Evolutionary conservation across 73 alveolate species (phyloP), one percentile per base, ranked within the genome.

Genomic region (Paraurostyla sp.): DNA sequence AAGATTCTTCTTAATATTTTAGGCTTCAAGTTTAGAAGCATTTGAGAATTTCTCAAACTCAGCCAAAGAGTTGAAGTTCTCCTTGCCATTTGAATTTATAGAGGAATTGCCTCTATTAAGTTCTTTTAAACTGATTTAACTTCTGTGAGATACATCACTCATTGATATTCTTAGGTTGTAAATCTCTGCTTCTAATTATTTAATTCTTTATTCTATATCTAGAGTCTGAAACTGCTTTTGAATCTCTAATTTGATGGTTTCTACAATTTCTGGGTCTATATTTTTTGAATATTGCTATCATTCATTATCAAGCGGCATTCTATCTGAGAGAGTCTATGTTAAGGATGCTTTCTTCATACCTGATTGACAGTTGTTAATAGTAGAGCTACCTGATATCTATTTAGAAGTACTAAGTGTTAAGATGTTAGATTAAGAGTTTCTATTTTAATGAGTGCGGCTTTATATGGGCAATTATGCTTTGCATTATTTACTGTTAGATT

Each of bases 391-490:
- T 15, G 56, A 7, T 65, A 18, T 15, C 32, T 15, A 9, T 65
- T 38, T 65, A 11, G 56, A 32, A 4, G 40, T 38, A 18, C 36
- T 65, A 65, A 7, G 9, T 30, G 25, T 0, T 38, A 36, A 22
- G 11, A 35, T 65, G 23, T 38, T 36, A 3, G 9, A 38, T 35
- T 32, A 38, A 4, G 56, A 20, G 41, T 65, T 65, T 65, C 82
- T 32, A 22, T 65, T 65, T 0, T 25, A 33, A 38, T 32, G 56
- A 22, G 30, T 65, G 35, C 82, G 35, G 32, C 45, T 22, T 16
- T 65, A 36, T 7, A 38, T 65, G 41, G 82, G 82, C 13, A 65
- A 65, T 38, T 65, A 65, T 38, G 82, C 56, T 33, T 60, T 60
- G 40, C 7, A 7, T 16, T 16, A 27, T 29, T 60, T 65, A 58